These are phyloP conservation scores for Cladosporium sp. DNA, from an alignment of 2,329 filamentous ascomycete species.

Conservation along the genomic window DNA sequence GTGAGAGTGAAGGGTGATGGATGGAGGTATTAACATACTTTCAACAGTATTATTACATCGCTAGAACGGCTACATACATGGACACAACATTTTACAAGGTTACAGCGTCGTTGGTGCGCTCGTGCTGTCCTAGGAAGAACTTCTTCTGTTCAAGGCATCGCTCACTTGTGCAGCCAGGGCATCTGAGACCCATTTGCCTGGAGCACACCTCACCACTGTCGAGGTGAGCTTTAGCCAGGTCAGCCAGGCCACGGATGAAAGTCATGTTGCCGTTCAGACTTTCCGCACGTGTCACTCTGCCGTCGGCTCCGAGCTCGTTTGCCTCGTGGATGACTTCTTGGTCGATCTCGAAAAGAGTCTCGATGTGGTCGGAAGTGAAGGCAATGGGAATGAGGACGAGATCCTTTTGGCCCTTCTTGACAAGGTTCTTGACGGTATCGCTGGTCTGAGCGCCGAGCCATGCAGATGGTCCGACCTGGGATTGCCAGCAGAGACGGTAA, in stretches of 20 bases:
- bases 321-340: conserved; percentile 91
- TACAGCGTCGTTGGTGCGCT: conserved; percentile 19
- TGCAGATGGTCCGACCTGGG: conserved; percentile 90
- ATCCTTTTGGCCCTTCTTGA: conserved; percentile 88
- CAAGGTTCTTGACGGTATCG: conserved; percentile 82
- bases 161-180: conserved; percentile 90
- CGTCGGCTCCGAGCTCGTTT: conserved; percentile 67
- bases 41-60: not conserved
- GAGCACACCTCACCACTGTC: conserved; percentile 71
- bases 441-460: conserved; percentile 96
- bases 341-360: conserved; percentile 93
- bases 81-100: conserved; percentile 14
- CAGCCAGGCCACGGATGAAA: conserved; percentile 87
- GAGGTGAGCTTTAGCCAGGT: conserved; percentile 81
- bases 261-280: conserved; percentile 87
- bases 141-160: conserved; percentile 76
- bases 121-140: conserved; percentile 55
- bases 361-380: conserved; percentile 98
- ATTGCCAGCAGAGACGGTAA: conserved; percentile 96
- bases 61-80: conserved; percentile 11
- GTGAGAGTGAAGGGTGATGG: not conserved
- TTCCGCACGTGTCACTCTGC: conserved; percentile 77
- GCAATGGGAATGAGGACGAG: conserved; percentile 91
- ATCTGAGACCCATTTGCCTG: conserved; percentile 83
- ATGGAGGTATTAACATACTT: not conserved